Evolutionary conservation across 176 grass and related monocot species (phyloP).

Genomic region (Paspalum vaginatum): DNA sequence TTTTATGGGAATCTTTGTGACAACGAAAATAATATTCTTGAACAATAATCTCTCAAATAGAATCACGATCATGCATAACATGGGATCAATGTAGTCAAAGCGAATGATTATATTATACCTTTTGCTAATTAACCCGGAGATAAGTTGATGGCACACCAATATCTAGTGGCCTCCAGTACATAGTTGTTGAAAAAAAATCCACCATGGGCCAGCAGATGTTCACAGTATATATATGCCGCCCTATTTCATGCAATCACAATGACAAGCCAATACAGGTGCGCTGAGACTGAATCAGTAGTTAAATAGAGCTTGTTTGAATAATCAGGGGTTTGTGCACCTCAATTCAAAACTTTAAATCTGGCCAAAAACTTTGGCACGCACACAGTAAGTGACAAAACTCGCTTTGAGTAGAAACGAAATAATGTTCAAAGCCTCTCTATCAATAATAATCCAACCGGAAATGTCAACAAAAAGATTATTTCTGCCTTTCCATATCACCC

Average conservation of each 20-base stretch:
- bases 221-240: not conserved
- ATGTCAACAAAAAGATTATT: slow-evolving; percentile 21
- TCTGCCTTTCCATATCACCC: slow-evolving; percentile 35
- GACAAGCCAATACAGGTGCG: not conserved
- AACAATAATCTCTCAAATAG: not conserved
- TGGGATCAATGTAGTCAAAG: too few relatives aligned
- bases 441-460: not conserved
- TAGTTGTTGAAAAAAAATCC: not conserved
- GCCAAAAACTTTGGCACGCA: too few relatives aligned
- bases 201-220: not conserved
- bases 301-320: not conserved
- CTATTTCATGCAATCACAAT: not conserved
- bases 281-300: not conserved
- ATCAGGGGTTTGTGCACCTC: not conserved
- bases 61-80: not conserved
- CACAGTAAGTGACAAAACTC: not conserved
- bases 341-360: not conserved
- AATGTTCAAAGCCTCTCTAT: not conserved
- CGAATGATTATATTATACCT: not conserved
- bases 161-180: not conserved
- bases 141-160: not conserved
- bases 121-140: not conserved
- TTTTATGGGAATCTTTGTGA: not conserved
- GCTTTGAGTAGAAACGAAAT: not conserved
- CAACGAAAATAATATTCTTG: not conserved